A percentile compares a stretch with the other conserved stretches of the same genome.
Conservation (phyloP, 805 yeast species). For the Kodamaea nitidulidarum region DNA sequence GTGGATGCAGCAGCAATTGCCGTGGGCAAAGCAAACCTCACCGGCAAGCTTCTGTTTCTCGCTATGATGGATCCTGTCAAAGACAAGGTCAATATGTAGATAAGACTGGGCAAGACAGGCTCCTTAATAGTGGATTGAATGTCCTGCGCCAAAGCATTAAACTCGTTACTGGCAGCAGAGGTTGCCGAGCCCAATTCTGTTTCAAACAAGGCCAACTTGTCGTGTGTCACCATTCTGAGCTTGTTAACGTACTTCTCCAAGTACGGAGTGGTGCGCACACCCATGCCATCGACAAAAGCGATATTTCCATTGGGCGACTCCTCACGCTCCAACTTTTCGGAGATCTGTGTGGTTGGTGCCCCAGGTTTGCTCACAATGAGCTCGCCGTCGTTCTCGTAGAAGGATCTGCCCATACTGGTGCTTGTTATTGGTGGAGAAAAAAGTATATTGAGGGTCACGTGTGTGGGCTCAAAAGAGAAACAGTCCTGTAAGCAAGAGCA, state of each 20-base stretch:
- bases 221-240: constrained; percentile 36
- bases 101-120: constrained; percentile 52
- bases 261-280: constrained; percentile 46
- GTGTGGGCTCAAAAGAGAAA: no score
- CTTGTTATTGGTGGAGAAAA: constrained; percentile 5
- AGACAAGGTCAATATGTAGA: constrained; percentile 52
- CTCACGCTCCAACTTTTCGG: constrained; percentile 32
- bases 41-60: constrained; percentile 37
- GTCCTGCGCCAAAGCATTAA: constrained; percentile 23
- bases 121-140: constrained; percentile 41
- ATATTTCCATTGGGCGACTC: constrained; percentile 40
- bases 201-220: constrained; percentile 30
- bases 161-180: constrained; percentile 46
- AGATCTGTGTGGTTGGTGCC: constrained; percentile 30
- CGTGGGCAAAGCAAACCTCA: constrained; percentile 43
- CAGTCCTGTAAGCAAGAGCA: no score
- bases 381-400: constrained; percentile 50
- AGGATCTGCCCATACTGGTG: constrained; percentile 29
- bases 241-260: constrained; percentile 42
- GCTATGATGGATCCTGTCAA: constrained; percentile 55
- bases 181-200: constrained; percentile 46
- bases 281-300: constrained; percentile 49
- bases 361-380: constrained; percentile 48
- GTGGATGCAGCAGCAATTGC: constrained; percentile 31
- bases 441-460: no score